A percentile compares a stretch with the other conserved stretches of the same genome.
Evolutionary conservation across 1,284 basidiomycete genomes (phyloP).

Genomic region (Tilletia setariae): DNA sequence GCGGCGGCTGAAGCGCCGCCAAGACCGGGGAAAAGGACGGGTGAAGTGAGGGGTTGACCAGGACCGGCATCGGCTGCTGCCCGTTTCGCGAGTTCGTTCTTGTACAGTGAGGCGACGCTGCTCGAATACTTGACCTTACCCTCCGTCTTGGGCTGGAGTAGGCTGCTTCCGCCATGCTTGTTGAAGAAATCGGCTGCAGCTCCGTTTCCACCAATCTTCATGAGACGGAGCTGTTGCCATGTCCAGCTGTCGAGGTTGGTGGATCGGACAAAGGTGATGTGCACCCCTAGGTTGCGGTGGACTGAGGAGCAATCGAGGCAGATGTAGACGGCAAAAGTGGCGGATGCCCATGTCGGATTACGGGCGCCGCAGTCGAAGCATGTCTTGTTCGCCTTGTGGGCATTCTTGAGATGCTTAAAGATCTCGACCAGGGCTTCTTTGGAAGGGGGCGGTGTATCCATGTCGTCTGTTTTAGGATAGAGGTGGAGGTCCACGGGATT

Average conservation of each 20-base stretch:
- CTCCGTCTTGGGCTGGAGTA: constrained; percentile 70
- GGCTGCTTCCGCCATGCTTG: constrained; percentile 72
- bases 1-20: constrained; percentile 58
- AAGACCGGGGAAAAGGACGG: constrained; percentile 48
- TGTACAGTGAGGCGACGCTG: constrained; percentile 79
- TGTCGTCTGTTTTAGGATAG: not conserved
- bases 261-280: constrained; percentile 94
- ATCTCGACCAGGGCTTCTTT: constrained; percentile 51
- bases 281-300: constrained; percentile 95
- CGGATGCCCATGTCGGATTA: constrained; percentile 96
- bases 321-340: constrained; percentile 95
- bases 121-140: constrained; percentile 86
- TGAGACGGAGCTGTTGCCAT: constrained; percentile 80
- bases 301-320: constrained; percentile 94
- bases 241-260: constrained; percentile 97
- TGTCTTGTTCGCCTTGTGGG: constrained; percentile 56
- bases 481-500: too few relatives aligned
- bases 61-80: constrained; percentile 69
- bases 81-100: constrained; percentile 79
- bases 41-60: constrained; percentile 39
- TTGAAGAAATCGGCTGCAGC: constrained; percentile 86
- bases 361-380: constrained; percentile 96
- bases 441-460: constrained; percentile 10
- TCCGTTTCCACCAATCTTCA: constrained; percentile 94
- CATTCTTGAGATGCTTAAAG: constrained; percentile 49